Evolutionary conservation across 768 basidiomycete genomes (phyloP), one percentile per base, ranked within the genome.

Genomic region (Amanita polypyramis): DNA sequence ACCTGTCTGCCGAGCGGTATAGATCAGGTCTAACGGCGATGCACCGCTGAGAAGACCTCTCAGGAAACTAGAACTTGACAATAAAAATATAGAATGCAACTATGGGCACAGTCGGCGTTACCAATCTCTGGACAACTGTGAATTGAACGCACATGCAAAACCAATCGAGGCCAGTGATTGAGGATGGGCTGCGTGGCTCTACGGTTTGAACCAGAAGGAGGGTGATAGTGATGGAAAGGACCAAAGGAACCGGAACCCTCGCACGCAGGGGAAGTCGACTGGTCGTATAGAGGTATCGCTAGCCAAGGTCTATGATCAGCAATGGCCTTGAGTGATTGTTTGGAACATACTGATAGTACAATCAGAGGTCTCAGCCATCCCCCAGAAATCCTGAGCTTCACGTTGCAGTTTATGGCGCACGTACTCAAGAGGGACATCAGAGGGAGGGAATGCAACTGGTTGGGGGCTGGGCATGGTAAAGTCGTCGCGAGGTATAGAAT

Each of bases 11-110:
- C 65, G 55, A 37, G 66, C 53, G 36, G 66, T 58, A 65, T 63
- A 55, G 54, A 80, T 70, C 48, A 85, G 70, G 52, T 85, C 77
- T 51, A 79, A 62, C 12, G 81, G 70, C 19, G 77, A 75, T 34
- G 78, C 70, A 21, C 84, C 85, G 55, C 76, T 78, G 59, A 93
- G 77, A 35, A 93, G 72, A 6, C 73, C 75, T 32, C 80, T 71
- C 39, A 93, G 68, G 45, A 90, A 78, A 36, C 72, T 72, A 0
- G 89, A 92, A 62, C 91, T 87, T 14, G 85, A 80, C n/a, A 79
- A 77, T 37, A 95, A 75, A 58, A 83, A 89, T 59, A 87, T 85
- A 53, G 77, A 71, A 57, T 95, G 91, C 21, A 92, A 66, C 87
- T 90, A 55, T 20, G 20, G 41, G 35, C 25, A 43, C 47, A 11